phyloP scores from a whole-genome alignment of 306 rosid species.

The Vigna reflexopilosa region DNA sequence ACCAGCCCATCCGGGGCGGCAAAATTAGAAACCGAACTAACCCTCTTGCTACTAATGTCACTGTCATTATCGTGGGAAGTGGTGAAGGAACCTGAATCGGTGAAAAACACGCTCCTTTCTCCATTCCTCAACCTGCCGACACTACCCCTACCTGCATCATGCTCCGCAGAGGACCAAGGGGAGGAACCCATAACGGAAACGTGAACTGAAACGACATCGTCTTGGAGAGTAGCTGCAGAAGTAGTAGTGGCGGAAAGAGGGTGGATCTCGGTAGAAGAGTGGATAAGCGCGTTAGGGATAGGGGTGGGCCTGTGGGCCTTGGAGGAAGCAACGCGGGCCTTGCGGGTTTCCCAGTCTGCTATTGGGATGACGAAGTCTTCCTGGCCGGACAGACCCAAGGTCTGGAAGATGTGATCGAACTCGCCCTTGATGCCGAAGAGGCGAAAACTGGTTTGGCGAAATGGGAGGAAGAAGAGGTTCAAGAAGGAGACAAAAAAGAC shows the following conservation, averaged over 20 bases:
- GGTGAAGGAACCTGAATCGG: conserved; percentile 50
- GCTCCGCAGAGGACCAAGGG: conserved; percentile 52
- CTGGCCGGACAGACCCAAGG: conserved; percentile 67
- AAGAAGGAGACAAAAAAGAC: background rate
- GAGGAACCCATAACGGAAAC: conserved; percentile 10
- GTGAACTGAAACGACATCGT: background rate
- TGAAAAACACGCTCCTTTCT: conserved; percentile 44
- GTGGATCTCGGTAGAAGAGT: background rate
- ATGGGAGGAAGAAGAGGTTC: background rate
- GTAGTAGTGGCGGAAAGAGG: background rate
- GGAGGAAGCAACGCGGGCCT: conserved; percentile 35
- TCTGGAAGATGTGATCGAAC: conserved; percentile 58
- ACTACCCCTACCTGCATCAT: conserved; percentile 12
- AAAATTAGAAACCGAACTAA: conserved; percentile 6
- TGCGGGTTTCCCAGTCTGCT: conserved; percentile 64
- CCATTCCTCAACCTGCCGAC: conserved; percentile 24
- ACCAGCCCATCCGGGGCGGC: conserved; percentile 17
- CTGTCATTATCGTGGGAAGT: conserved; percentile 50
- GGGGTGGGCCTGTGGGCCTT: background rate
- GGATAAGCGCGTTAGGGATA: background rate
- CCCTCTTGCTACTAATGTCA: conserved; percentile 36
- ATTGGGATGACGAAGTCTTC: conserved; percentile 66
- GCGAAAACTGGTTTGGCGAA: conserved; percentile 52
- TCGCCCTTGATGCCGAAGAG: conserved; percentile 61
- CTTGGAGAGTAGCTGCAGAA: background rate